A percentile compares a stretch with the other conserved stretches of the same genome.
phyloP scores from a whole-genome alignment of 2,329 filamentous ascomycete genomes.

The Alternaria ethzedia region DNA sequence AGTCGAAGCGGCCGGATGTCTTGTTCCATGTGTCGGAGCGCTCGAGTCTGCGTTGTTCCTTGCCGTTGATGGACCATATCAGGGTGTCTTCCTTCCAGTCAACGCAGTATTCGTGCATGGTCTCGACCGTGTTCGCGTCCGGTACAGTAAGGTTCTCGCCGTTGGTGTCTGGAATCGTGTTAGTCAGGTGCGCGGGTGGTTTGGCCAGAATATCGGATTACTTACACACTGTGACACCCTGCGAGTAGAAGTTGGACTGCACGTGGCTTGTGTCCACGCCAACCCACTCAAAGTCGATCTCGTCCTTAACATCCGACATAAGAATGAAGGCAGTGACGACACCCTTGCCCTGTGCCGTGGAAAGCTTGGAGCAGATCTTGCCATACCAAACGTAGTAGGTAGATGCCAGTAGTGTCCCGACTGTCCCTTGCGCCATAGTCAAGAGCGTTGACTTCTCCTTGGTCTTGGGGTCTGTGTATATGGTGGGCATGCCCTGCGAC shows the following conservation, averaged over 20 bases:
- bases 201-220: conserved; percentile 16
- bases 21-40: conserved; percentile 84
- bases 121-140: conserved; percentile 74
- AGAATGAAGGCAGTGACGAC: conserved; percentile 98
- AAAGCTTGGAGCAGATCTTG: conserved; percentile 83
- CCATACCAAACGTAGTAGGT: conserved; percentile 97
- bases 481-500: conserved; percentile 75
- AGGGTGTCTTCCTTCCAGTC: conserved; percentile 89
- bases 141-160: conserved; percentile 69
- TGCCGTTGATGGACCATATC: conserved; percentile 86
- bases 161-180: conserved; percentile 68
- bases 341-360: conserved; percentile 82
- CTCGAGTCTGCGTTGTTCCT: conserved; percentile 74
- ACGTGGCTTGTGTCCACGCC: conserved; percentile 77
- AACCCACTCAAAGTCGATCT: conserved; percentile 97
- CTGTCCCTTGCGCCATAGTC: conserved; percentile 86
- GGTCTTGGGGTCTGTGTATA: conserved; percentile 61
- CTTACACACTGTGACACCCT: conserved; percentile 90
- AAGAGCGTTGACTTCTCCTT: conserved; percentile 64
- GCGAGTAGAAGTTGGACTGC: conserved; percentile 97
- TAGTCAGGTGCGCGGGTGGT: conserved; percentile 10
- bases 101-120: conserved; percentile 84
- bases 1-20: conserved; percentile 81
- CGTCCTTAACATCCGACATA: conserved; percentile 93
- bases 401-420: conserved; percentile 84